Percentiles rank a stretch among this genome's conserved stretches.
Conservation (phyloP, 2,329 filamentous ascomycete genomes). For the Neoarthrinium moseri region DNA sequence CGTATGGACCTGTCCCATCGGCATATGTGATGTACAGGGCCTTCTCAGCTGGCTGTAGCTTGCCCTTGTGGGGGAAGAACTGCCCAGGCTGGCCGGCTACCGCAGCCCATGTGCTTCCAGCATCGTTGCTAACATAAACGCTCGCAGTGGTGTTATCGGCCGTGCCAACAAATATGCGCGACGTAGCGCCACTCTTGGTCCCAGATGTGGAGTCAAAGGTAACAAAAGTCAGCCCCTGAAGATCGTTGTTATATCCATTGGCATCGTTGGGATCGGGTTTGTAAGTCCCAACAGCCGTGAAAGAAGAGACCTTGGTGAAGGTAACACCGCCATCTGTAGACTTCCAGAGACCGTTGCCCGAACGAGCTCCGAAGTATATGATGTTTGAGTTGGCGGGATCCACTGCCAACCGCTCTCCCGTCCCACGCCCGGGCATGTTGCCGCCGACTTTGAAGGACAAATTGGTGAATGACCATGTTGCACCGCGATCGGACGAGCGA, state of each 20-base stretch:
- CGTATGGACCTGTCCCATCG: constrained; percentile 56
- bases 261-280: constrained; percentile 42
- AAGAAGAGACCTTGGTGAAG: constrained; percentile 51
- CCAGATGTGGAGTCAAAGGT: constrained; percentile 55
- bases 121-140: constrained; percentile 53
- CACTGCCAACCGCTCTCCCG: constrained; percentile 57
- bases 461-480: constrained; percentile 47
- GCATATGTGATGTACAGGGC: constrained; percentile 55
- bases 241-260: constrained; percentile 43
- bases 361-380: constrained; percentile 57
- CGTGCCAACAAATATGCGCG: constrained; percentile 55
- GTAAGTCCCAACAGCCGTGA: constrained; percentile 50
- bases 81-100: constrained; percentile 48
- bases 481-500: constrained; percentile 51
- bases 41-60: constrained; percentile 48
- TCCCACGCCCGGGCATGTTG: constrained; percentile 61
- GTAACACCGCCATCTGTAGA: constrained; percentile 54
- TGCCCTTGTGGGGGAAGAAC: constrained; percentile 54
- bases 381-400: constrained; percentile 57
- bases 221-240: constrained; percentile 48
- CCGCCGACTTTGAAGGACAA: constrained; percentile 61
- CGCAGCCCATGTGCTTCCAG: constrained; percentile 50
- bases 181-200: constrained; percentile 44
- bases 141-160: constrained; percentile 52
- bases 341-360: constrained; percentile 58